Conservation (phyloP, 306 rosid genomes). For the Fagus sylvatica region DNA sequence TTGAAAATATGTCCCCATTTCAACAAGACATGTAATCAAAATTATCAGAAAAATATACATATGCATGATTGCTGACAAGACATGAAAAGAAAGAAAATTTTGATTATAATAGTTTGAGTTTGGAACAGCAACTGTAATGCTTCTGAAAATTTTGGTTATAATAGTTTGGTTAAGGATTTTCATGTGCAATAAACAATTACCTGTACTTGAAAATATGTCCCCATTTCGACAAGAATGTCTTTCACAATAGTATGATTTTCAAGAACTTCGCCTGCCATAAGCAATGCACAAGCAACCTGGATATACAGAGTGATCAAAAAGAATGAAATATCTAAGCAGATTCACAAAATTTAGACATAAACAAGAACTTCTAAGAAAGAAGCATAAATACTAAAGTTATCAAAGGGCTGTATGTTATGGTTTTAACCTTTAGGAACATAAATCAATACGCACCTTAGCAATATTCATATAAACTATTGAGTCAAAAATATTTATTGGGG, state of each 20-base stretch:
- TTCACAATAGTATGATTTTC: conserved; percentile 51
- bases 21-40: conserved; percentile 54
- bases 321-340: background rate
- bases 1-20: conserved; percentile 68
- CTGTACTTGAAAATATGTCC: conserved; percentile 69
- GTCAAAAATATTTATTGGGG: background rate
- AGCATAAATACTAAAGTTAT: background rate
- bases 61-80: background rate
- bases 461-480: background rate
- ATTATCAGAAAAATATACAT: background rate
- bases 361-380: background rate
- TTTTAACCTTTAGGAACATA: background rate
- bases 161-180: background rate
- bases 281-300: conserved; percentile 64
- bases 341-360: conserved; percentile 1
- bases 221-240: conserved; percentile 63
- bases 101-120: background rate
- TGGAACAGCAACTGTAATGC: no score
- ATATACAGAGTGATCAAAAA: conserved; percentile 2
- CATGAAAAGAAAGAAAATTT: background rate
- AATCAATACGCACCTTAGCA: background rate
- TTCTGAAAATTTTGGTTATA: background rate
- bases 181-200: conserved; percentile 25
- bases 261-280: conserved; percentile 53
- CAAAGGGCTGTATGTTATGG: background rate